Base-by-base conservation (phyloP, 768 basidiomycete species). In the Rhizopogon sp. region DNA sequence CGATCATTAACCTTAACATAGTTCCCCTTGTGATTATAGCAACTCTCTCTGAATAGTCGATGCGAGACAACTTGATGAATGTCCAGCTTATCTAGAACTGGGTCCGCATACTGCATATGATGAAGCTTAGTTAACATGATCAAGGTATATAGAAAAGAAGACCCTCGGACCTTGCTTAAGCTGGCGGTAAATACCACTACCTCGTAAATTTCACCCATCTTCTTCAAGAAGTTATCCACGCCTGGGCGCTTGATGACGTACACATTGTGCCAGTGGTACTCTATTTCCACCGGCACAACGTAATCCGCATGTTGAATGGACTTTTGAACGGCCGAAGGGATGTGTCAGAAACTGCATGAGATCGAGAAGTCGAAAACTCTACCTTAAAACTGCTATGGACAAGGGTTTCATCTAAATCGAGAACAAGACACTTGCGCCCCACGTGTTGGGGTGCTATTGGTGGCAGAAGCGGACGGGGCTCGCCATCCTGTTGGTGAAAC, bases 331-430 rank as follows among this genome's bases (percentile, higher is more conserved):
- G 47, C 47, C 47, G 11, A 58, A 54, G 54, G 56, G 22, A 44
- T 53, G 47, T 33, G 31, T 66, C 25, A 64, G 59, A 52, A 20
- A 41, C 39, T 31, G 51, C 29, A 43, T 10, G 28, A 59, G 50
- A 47, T 25, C 39, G 53, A 39, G 2, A 5, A n/a, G 28, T 47
- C 28, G 3, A 11, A 16, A 57, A 55, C 74, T 49, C 40, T 58
- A 96, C 96, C 84, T 98, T 99, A 83, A 99, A 98, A 70, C 92
- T 95, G 66, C 90, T 93, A 73, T 98, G 96, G 20, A 98, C 87
- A 17, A 99, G 78, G 3, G 97, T 99, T 73, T 99, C 96, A 62
- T 99, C 96, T 40, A 99, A 79, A 73, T 99, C 97, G 25, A 99
- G 81, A 42, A 98, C 94, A 10, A 98, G 80, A 64, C 97, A 98